Percentiles rank a stretch among this genome's conserved stretches.
These are phyloP conservation scores for Tuber indicum DNA, from an alignment of 495 filamentous ascomycete species.

Conservation along the genomic window DNA sequence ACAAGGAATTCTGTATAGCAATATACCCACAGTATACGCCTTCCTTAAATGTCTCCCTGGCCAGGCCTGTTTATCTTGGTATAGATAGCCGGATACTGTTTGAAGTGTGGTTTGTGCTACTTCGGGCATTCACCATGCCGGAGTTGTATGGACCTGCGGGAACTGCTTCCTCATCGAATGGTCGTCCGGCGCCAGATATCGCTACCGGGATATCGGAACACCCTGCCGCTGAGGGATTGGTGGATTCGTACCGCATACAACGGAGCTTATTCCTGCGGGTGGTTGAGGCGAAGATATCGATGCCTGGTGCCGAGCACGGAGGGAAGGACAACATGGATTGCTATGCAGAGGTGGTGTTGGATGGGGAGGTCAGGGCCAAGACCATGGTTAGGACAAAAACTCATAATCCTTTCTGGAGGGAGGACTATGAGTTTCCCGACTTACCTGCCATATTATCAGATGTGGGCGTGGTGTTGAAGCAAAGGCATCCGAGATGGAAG, in stretches of 20 bases:
- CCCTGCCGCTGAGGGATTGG: slow-evolving; percentile 19
- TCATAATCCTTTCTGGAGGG: slow-evolving; percentile 85
- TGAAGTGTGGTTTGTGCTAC: slow-evolving; percentile 93
- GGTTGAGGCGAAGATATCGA: slow-evolving; percentile 54
- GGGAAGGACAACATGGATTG: slow-evolving; percentile 51
- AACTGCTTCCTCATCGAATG: slow-evolving; percentile 17
- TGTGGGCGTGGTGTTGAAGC: slow-evolving; percentile 76
- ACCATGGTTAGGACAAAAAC: slow-evolving; percentile 77
- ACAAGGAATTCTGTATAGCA: slow-evolving; percentile 88
- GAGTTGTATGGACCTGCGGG: slow-evolving; percentile 70
- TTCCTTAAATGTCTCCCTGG: slow-evolving; percentile 56
- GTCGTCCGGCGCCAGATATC: slow-evolving; percentile 5
- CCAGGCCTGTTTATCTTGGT: slow-evolving; percentile 73
- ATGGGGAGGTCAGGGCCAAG: slow-evolving; percentile 78
- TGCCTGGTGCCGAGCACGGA: slow-evolving; percentile 12
- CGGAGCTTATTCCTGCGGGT: slow-evolving; percentile 53
- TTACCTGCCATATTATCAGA: slow-evolving; percentile 72
- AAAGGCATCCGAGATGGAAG: slow-evolving; percentile 48
- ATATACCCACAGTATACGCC: slow-evolving; percentile 79
- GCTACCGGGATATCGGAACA: slow-evolving; percentile 19
- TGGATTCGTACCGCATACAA: slow-evolving; percentile 52
- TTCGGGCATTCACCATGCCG: slow-evolving; percentile 88
- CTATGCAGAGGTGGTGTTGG: slow-evolving; percentile 85
- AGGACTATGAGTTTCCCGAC: slow-evolving; percentile 81
- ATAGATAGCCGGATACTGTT: slow-evolving; percentile 82